These are phyloP conservation scores for Terana coerulea DNA, from an alignment of 768 basidiomycete genomes.

Conservation along the genomic window DNA sequence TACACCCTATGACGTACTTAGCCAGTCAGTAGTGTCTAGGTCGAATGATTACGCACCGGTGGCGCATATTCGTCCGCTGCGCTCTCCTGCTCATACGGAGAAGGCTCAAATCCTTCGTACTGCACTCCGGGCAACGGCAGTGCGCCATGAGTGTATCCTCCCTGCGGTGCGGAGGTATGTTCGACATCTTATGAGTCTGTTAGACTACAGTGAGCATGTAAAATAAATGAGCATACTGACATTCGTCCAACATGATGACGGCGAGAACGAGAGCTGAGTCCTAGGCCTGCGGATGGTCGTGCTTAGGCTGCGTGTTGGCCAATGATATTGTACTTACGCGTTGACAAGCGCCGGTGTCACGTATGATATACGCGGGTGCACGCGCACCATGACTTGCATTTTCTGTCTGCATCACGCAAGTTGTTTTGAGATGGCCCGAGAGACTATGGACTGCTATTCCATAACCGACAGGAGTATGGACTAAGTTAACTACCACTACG, in stretches of 20 bases:
- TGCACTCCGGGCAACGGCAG: conserved; percentile 56
- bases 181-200: conserved; percentile 66
- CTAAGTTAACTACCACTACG: background rate
- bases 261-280: too few relatives aligned
- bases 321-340: too few relatives aligned
- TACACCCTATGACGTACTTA: background rate
- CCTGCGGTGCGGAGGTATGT: conserved; percentile 59
- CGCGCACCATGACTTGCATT: too few relatives aligned
- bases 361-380: too few relatives aligned
- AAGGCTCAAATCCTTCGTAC: conserved; percentile 88
- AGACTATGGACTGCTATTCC: too few relatives aligned
- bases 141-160: conserved; percentile 29
- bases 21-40: background rate
- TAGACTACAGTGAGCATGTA: conserved; percentile 3
- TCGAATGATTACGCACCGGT: conserved; percentile 16
- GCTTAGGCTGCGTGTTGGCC: too few relatives aligned
- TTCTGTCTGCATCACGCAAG: too few relatives aligned
- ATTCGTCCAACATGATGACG: conserved; percentile 37
- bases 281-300: background rate
- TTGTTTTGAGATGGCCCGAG: too few relatives aligned
- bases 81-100: conserved; percentile 51
- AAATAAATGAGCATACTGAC: conserved; percentile 23
- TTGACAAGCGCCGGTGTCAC: too few relatives aligned
- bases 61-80: conserved; percentile 34
- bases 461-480: conserved; percentile 1